Percentiles rank a stretch among this genome's conserved stretches.
Conservation (phyloP, 345 rosid genomes). For the Dipteronia dyeriana region DNA sequence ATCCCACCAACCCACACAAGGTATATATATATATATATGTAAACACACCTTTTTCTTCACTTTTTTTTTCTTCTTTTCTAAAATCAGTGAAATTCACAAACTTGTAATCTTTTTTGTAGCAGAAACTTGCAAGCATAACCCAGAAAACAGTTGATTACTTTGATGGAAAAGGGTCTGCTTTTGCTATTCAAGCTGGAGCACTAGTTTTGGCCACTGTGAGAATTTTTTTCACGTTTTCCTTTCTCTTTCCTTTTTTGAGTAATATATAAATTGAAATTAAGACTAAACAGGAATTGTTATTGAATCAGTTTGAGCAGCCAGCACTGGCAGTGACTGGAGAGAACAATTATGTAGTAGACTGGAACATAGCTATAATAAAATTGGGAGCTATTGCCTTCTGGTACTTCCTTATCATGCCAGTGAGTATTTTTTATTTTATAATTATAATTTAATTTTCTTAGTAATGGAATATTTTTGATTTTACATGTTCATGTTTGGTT, state of each 20-base stretch:
- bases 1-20: constrained; percentile 27
- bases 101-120: not conserved
- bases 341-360: constrained; percentile 57
- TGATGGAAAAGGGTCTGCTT: constrained; percentile 40
- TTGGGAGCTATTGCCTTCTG: constrained; percentile 54
- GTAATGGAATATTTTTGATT: not conserved
- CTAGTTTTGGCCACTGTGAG: constrained; percentile 51
- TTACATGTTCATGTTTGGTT: constrained; percentile 6
- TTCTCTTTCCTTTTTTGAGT: not conserved
- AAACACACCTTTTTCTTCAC: no score
- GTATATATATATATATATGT: constrained; percentile 16
- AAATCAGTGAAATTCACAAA: not conserved
- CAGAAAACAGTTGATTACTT: constrained; percentile 18
- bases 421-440: constrained; percentile 26
- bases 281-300: not conserved
- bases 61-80: not conserved
- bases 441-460: no score
- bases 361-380: constrained; percentile 44
- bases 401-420: constrained; percentile 81
- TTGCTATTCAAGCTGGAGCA: constrained; percentile 59
- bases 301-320: constrained; percentile 62
- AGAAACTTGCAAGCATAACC: constrained; percentile 34
- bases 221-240: not conserved
- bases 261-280: not conserved
- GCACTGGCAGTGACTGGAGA: constrained; percentile 80